These are phyloP conservation scores for Handroanthus guayacan DNA, from an alignment of 257 asterid species.

Conservation along the genomic window DNA sequence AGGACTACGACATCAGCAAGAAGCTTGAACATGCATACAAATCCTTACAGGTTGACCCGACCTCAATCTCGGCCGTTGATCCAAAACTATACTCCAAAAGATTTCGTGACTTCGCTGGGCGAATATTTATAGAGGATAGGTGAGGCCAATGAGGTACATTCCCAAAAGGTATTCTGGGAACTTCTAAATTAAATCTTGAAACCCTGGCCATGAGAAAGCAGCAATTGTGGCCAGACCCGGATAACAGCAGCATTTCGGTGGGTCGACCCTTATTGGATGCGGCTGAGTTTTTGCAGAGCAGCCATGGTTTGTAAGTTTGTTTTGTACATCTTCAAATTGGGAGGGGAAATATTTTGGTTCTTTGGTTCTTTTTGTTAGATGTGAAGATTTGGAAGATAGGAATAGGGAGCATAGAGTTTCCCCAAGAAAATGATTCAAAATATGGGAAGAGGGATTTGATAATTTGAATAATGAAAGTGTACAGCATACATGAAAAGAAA, in stretches of 20 bases:
- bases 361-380: conserved; percentile 23
- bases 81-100: conserved; percentile 78
- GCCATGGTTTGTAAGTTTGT: conserved; percentile 38
- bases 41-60: conserved; percentile 72
- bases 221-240: conserved; percentile 3
- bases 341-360: conserved; percentile 30
- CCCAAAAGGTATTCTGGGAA: background rate
- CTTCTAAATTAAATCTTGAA: conserved; percentile 21
- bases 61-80: conserved; percentile 81
- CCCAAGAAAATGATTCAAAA: conserved; percentile 41
- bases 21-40: conserved; percentile 82
- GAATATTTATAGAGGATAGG: conserved; percentile 67
- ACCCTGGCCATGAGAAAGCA: conserved; percentile 12
- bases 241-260: background rate
- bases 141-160: conserved; percentile 24
- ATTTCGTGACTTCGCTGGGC: conserved; percentile 72
- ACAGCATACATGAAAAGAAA: conserved; percentile 41
- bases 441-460: conserved; percentile 41
- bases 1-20: conserved; percentile 83
- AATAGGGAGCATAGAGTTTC: conserved; percentile 38
- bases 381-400: conserved; percentile 40
- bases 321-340: conserved; percentile 35
- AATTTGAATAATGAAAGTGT: conserved; percentile 39
- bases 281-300: conserved; percentile 41
- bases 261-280: conserved; percentile 2